These are phyloP conservation scores for Singerocomus rubriflavus DNA, from an alignment of 1,284 basidiomycete genomes.

Conservation along the genomic window DNA sequence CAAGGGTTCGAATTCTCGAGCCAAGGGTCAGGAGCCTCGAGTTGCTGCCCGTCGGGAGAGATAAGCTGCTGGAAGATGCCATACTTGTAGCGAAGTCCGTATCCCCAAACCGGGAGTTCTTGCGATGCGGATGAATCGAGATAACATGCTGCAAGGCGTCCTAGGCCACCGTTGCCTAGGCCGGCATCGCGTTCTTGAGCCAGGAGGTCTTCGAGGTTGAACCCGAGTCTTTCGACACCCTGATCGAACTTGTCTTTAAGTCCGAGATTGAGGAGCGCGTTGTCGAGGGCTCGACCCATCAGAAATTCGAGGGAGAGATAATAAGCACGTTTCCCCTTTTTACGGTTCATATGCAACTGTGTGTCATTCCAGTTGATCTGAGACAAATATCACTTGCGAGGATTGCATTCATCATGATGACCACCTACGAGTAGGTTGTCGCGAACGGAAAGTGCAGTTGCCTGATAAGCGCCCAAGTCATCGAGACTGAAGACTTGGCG, in stretches of 20 bases:
- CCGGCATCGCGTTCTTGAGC: conserved; percentile 87
- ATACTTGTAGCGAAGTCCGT: conserved; percentile 85
- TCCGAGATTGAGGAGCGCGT: conserved; percentile 84
- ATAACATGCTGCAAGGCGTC: conserved; percentile 92
- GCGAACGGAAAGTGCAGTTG: conserved; percentile 75
- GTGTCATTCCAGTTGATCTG: conserved; percentile 81
- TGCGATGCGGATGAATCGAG: conserved; percentile 82
- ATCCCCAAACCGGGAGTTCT: conserved; percentile 85
- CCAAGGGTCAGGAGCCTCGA: conserved; percentile 94
- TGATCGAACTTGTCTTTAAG: conserved; percentile 73
- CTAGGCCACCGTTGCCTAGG: conserved; percentile 86
- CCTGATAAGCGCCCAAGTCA: conserved; percentile 77
- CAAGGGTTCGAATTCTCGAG: conserved; percentile 83
- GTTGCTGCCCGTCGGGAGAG: conserved; percentile 77
- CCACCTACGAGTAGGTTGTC: conserved; percentile 75
- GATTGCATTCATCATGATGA: neutral
- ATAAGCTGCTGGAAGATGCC: conserved; percentile 95
- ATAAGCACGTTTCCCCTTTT: conserved; percentile 80
- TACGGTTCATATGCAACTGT: conserved; percentile 65
- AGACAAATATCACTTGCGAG: neutral
- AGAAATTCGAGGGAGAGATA: conserved; percentile 89
- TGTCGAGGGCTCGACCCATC: conserved; percentile 88
- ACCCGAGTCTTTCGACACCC: conserved; percentile 74
- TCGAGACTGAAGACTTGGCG: conserved; percentile 88
- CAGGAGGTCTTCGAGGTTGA: conserved; percentile 82